A percentile compares a stretch with the other conserved stretches of the same genome.
Evolutionary conservation across 2,329 filamentous ascomycete genomes (phyloP).

Genomic region (Lasiodiplodia sp.): DNA sequence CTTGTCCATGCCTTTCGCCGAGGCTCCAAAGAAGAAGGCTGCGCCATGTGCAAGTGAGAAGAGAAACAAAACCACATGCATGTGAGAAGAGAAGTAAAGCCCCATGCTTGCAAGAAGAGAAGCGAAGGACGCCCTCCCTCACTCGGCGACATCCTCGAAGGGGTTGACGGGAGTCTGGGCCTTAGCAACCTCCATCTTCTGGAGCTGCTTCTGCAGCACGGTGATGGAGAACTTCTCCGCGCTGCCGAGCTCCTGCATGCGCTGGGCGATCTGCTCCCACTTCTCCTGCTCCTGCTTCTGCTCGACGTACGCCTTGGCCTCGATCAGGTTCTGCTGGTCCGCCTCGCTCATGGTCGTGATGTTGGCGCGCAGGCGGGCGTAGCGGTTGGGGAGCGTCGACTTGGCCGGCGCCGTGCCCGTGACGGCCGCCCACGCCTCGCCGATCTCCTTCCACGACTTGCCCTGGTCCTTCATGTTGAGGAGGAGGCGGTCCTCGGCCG

Average conservation of each 20-base stretch:
- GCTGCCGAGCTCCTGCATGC: slow-evolving; percentile 32
- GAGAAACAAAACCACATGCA: not conserved
- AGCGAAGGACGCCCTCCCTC: not conserved
- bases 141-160: not conserved
- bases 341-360: slow-evolving; percentile 30
- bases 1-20: not conserved
- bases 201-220: slow-evolving; percentile 33
- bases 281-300: slow-evolving; percentile 32
- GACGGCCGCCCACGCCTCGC: slow-evolving; percentile 27
- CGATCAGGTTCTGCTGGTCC: slow-evolving; percentile 28
- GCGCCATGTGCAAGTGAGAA: not conserved
- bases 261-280: slow-evolving; percentile 31
- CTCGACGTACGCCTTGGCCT: slow-evolving; percentile 28
- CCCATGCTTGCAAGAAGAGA: not conserved
- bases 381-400: slow-evolving; percentile 35
- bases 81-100: not conserved
- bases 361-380: slow-evolving; percentile 33
- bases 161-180: not conserved
- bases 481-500: slow-evolving; percentile 28
- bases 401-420: slow-evolving; percentile 32
- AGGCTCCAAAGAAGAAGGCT: not conserved
- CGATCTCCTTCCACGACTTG: slow-evolving; percentile 33
- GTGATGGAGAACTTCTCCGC: slow-evolving; percentile 23
- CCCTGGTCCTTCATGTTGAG: slow-evolving; percentile 32
- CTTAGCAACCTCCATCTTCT: slow-evolving; percentile 27